Conservation (phyloP, 2,329 filamentous ascomycete species). For the Nemania bipapillata region DNA sequence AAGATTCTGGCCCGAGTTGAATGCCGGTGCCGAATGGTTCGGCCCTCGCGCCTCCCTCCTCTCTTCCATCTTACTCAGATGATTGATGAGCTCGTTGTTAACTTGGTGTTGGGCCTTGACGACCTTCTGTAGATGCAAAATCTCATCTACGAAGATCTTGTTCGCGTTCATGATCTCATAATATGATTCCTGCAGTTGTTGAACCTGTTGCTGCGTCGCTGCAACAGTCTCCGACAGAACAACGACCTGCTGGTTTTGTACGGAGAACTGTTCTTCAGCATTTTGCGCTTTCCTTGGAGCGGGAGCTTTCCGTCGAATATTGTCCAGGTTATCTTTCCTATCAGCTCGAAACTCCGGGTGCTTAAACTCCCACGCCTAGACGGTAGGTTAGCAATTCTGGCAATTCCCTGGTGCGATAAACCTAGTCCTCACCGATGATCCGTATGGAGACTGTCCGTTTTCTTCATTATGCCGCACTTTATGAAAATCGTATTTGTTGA, state of each 20-base stretch:
- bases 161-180: slow-evolving; percentile 77
- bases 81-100: slow-evolving; percentile 67
- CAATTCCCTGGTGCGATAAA: slow-evolving; percentile 27
- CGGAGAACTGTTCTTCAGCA: slow-evolving; percentile 73
- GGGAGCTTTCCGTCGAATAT: slow-evolving; percentile 94
- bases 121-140: slow-evolving; percentile 69
- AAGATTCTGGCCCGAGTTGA: slow-evolving; percentile 55
- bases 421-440: slow-evolving; percentile 73
- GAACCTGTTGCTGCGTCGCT: slow-evolving; percentile 91
- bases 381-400: slow-evolving; percentile 47
- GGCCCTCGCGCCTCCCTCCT: slow-evolving; percentile 57
- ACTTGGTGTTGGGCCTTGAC: slow-evolving; percentile 68
- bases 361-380: slow-evolving; percentile 92
- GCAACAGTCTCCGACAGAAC: slow-evolving; percentile 87
- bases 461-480: slow-evolving; percentile 93
- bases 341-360: slow-evolving; percentile 96
- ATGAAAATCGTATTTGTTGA: slow-evolving; percentile 86
- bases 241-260: slow-evolving; percentile 87
- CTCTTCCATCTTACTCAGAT: slow-evolving; percentile 62
- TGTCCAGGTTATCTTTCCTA: slow-evolving; percentile 95
- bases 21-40: slow-evolving; percentile 54
- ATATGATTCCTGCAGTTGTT: slow-evolving; percentile 85
- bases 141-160: slow-evolving; percentile 70
- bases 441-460: slow-evolving; percentile 82
- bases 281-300: slow-evolving; percentile 80